Percentiles rank a stretch among this genome's conserved stretches.
phyloP scores from a whole-genome alignment of 495 filamentous ascomycete species.

The Penicillium waksmanii region DNA sequence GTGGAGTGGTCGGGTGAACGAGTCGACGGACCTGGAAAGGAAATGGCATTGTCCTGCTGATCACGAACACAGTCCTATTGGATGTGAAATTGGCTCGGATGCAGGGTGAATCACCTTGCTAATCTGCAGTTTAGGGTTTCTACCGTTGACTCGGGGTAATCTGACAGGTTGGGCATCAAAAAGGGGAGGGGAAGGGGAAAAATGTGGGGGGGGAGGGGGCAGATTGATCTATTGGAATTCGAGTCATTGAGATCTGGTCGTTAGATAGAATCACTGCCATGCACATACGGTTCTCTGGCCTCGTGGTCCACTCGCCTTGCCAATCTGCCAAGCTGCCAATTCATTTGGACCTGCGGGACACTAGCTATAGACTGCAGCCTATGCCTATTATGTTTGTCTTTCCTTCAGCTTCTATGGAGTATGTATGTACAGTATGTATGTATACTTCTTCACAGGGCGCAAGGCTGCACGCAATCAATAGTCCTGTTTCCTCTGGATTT shows the following conservation, averaged over 20 bases:
- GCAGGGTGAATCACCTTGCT: conserved; percentile 22
- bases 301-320: conserved; percentile 12
- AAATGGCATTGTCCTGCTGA: conserved; percentile 18
- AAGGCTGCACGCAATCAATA: neutral
- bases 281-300: conserved; percentile 6
- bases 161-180: conserved; percentile 21
- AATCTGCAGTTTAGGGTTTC: conserved; percentile 6
- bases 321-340: neutral
- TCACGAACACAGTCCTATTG: conserved; percentile 16
- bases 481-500: neutral
- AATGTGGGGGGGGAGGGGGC: conserved; percentile 3
- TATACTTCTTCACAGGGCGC: neutral
- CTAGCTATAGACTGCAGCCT: conserved; percentile 11
- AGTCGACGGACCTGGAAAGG: conserved; percentile 2
- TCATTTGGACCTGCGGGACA: conserved; percentile 11
- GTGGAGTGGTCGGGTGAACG: conserved; percentile 15
- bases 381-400: neutral
- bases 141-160: conserved; percentile 11
- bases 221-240: conserved; percentile 1
- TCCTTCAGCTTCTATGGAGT: neutral
- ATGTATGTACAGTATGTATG: too few relatives aligned
- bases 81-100: conserved; percentile 8
- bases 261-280: conserved; percentile 16
- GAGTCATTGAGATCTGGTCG: conserved; percentile 22
- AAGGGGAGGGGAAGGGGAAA: neutral